phyloP scores from a whole-genome alignment of 2,329 filamentous ascomycete species.

The Chaetomiaceae sp. region DNA sequence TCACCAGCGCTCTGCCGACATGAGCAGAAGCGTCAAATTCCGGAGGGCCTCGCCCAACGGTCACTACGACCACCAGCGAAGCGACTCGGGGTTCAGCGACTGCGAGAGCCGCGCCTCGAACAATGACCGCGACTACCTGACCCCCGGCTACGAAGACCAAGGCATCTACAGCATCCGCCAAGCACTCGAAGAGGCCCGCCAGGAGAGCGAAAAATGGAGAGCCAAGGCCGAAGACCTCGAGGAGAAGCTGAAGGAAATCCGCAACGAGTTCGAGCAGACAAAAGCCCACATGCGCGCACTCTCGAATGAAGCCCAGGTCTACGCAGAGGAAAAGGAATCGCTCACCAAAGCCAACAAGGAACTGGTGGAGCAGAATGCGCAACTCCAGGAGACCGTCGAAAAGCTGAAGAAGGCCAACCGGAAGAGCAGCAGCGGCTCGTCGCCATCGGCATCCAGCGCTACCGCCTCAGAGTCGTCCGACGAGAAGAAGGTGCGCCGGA shows the following conservation, averaged over 20 bases:
- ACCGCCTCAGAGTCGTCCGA: slow-evolving; percentile 24
- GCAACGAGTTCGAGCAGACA: slow-evolving; percentile 25
- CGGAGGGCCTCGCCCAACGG: slow-evolving; percentile 29
- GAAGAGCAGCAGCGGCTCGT: slow-evolving; percentile 22
- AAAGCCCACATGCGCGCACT: slow-evolving; percentile 23
- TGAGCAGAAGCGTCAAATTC: slow-evolving; percentile 33
- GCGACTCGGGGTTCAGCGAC: slow-evolving; percentile 34
- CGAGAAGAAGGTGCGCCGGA: slow-evolving; percentile 29
- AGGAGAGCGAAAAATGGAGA: slow-evolving; percentile 28
- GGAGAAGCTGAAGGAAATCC: slow-evolving; percentile 18
- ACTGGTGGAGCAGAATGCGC: slow-evolving; percentile 20
- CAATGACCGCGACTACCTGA: slow-evolving; percentile 28
- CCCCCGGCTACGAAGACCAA: slow-evolving; percentile 25
- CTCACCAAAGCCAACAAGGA: slow-evolving; percentile 26
- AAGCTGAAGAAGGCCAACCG: slow-evolving; percentile 28
- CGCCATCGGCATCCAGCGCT: slow-evolving; percentile 21
- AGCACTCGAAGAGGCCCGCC: slow-evolving; percentile 24
- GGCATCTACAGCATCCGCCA: slow-evolving; percentile 29
- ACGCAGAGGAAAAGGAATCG: slow-evolving; percentile 27
- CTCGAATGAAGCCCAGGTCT: slow-evolving; percentile 27
- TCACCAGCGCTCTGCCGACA: slow-evolving; percentile 17
- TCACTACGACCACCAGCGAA: slow-evolving; percentile 30
- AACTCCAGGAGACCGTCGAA: slow-evolving; percentile 22
- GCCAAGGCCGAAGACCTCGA: slow-evolving; percentile 26
- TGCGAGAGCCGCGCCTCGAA: slow-evolving; percentile 29